These are phyloP conservation scores for Russula lepida DNA, from an alignment of 768 basidiomycete genomes.

Conservation along the genomic window DNA sequence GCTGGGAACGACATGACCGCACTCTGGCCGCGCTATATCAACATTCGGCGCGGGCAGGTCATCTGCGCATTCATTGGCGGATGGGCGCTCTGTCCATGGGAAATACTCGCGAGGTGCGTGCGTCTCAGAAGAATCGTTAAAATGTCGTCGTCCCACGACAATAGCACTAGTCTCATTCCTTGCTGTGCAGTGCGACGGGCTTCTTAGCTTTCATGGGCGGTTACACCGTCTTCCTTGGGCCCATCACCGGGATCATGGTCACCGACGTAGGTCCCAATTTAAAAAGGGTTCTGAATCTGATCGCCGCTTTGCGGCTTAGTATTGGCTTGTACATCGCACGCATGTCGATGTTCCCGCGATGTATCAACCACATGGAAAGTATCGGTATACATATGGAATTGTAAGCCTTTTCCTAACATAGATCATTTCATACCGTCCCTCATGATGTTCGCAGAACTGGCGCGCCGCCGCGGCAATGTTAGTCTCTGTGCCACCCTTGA, in stretches of 20 bases:
- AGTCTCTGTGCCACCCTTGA: conserved; percentile 55
- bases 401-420: conserved; percentile 30
- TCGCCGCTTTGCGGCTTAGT: conserved; percentile 32
- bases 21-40: conserved; percentile 67
- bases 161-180: neutral
- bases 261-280: conserved; percentile 37
- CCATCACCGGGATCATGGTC: conserved; percentile 71
- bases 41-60: conserved; percentile 67
- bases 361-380: conserved; percentile 73
- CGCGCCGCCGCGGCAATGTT: conserved; percentile 63
- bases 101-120: conserved; percentile 51
- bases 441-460: conserved; percentile 58
- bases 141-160: neutral
- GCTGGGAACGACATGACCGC: conserved; percentile 84
- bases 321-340: conserved; percentile 67
- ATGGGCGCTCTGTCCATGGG: conserved; percentile 84
- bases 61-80: conserved; percentile 77
- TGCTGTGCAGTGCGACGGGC: conserved; percentile 39
- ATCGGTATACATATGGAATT: conserved; percentile 67
- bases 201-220: conserved; percentile 76
- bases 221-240: conserved; percentile 81
- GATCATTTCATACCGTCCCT: neutral
- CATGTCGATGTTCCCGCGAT: conserved; percentile 77
- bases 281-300: neutral
- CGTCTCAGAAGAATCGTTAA: conserved; percentile 10